A percentile compares a stretch with the other conserved stretches of the same genome.
phyloP scores from a whole-genome alignment of 2,329 filamentous ascomycete species.

The Arthrobotrys entomopaga region DNA sequence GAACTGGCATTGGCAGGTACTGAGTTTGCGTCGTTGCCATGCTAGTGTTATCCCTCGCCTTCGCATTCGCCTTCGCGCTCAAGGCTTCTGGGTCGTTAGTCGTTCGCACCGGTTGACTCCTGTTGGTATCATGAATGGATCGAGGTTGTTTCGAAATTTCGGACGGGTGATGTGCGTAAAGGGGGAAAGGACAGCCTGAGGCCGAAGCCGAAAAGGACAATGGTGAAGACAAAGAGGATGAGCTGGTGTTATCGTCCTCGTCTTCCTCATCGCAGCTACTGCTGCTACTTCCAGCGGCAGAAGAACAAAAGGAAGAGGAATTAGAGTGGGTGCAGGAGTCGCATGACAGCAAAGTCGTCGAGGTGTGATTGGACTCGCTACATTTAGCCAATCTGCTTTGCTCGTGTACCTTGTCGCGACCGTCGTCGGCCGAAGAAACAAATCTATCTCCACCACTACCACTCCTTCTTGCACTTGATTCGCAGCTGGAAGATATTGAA shows the following conservation, averaged over 20 bases:
- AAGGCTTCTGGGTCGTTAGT: too few relatives aligned
- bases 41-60: not conserved
- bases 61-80: not conserved
- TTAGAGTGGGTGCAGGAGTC: conserved; percentile 17
- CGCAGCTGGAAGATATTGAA: too few relatives aligned
- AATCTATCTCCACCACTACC: not conserved
- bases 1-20: conserved; percentile 2
- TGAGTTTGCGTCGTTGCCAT: not conserved
- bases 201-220: not conserved
- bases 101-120: conserved; percentile 1
- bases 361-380: conserved; percentile 14
- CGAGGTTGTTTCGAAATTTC: not conserved
- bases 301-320: not conserved
- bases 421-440: not conserved
- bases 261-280: not conserved
- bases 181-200: not conserved
- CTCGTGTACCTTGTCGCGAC: not conserved
- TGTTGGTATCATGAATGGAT: conserved; percentile 21
- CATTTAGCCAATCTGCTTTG: too few relatives aligned
- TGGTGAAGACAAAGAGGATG: conserved; percentile 1
- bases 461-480: too few relatives aligned
- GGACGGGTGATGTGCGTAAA: not conserved
- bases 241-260: not conserved
- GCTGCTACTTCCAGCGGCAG: too few relatives aligned
- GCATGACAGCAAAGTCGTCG: conserved; percentile 42